Evolutionary conservation across 768 basidiomycete species (phyloP).

Genomic region (Gloeopeniophorella convolvens): DNA sequence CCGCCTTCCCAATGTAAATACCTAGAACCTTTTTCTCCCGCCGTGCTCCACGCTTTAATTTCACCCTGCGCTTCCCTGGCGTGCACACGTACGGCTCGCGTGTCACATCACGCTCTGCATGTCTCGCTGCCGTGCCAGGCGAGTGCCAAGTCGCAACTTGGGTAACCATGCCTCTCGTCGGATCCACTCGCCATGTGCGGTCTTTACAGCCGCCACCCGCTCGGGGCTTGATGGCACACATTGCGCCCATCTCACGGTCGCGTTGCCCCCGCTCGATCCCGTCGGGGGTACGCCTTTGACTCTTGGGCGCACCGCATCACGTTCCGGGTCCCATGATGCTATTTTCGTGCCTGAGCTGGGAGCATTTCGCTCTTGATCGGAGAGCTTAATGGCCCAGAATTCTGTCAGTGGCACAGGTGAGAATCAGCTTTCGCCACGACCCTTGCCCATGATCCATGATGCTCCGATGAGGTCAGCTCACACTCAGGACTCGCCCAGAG

Average conservation of each 20-base stretch:
- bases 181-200: conserved; percentile 7
- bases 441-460: neutral
- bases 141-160: too few species aligned
- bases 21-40: too few species aligned
- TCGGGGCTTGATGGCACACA: conserved; percentile 3
- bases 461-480: too few species aligned
- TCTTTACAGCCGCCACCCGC: neutral
- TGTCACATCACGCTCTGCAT: neutral
- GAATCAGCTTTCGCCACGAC: too few species aligned
- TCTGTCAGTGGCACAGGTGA: neutral
- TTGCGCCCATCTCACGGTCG: conserved; percentile 6
- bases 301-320: neutral
- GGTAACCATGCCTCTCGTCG: too few species aligned
- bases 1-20: neutral
- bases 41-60: too few species aligned
- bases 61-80: too few species aligned
- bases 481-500: too few species aligned
- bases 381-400: neutral
- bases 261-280: conserved; percentile 1
- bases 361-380: neutral
- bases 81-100: neutral
- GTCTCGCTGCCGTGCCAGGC: too few species aligned
- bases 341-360: neutral
- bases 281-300: neutral
- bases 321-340: conserved; percentile 10